A percentile compares a stretch with the other conserved stretches of the same genome.
Evolutionary conservation across 2,329 filamentous ascomycete genomes (phyloP).

Genomic region (Ophiosphaerella herpotricha): DNA sequence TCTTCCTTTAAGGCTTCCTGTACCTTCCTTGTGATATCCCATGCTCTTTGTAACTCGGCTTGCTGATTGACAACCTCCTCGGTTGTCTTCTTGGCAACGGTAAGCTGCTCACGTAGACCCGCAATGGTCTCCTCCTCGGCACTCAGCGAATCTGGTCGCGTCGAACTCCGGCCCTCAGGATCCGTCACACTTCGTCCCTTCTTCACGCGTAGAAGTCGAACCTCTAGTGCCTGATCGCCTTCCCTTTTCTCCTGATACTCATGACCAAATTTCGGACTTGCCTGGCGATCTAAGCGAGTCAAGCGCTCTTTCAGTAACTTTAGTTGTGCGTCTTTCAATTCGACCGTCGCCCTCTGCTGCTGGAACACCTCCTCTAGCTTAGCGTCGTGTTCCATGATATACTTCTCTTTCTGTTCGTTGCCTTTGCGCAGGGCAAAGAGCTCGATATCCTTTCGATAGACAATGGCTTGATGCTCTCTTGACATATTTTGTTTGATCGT

Average conservation of each 20-base stretch:
- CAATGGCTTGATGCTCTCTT: slow-evolving; percentile 37
- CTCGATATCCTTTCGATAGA: slow-evolving; percentile 45
- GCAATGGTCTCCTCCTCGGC: slow-evolving; percentile 36
- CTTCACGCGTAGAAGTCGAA: slow-evolving; percentile 35
- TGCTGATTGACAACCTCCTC: slow-evolving; percentile 32
- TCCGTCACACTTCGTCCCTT: slow-evolving; percentile 22
- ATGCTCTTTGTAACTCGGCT: slow-evolving; percentile 38
- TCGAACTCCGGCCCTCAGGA: not conserved
- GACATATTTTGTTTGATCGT: slow-evolving; percentile 35
- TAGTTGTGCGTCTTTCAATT: slow-evolving; percentile 38
- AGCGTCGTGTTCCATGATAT: slow-evolving; percentile 35
- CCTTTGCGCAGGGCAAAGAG: slow-evolving; percentile 43
- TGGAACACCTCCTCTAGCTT: slow-evolving; percentile 31
- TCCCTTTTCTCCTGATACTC: slow-evolving; percentile 19
- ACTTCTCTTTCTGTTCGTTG: slow-evolving; percentile 42
- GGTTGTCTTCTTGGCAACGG: slow-evolving; percentile 17
- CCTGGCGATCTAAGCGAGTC: slow-evolving; percentile 27
- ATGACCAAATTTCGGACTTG: slow-evolving; percentile 14
- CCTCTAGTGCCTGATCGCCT: slow-evolving; percentile 37
- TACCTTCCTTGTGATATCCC: slow-evolving; percentile 37
- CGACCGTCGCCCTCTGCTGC: slow-evolving; percentile 32
- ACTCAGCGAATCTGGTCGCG: slow-evolving; percentile 8
- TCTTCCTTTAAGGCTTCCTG: slow-evolving; percentile 36
- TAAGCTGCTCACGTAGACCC: slow-evolving; percentile 34
- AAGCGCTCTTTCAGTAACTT: slow-evolving; percentile 36